Base-by-base conservation (phyloP, 2,329 filamentous ascomycete genomes). In the Ceratocystis alfenasii region DNA sequence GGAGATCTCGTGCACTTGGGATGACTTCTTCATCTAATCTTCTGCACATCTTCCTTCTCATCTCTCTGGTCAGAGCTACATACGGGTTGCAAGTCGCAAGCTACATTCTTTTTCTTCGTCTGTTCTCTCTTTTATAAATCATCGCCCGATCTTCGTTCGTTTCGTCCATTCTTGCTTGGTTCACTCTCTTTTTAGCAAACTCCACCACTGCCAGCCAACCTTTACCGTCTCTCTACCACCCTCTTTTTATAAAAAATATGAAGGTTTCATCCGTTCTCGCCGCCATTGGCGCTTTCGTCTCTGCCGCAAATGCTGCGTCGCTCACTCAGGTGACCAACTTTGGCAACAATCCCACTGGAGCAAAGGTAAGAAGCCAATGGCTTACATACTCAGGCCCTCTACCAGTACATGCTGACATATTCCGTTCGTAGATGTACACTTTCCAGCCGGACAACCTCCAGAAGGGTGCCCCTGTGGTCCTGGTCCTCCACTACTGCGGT, bases 401-500 rank as follows among this genome's bases (percentile, higher is more conserved):
- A 15, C 57, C 15, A 44, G 4, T 17, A 20, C 30, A 22, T 45
- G 30, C 10, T 60, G 28, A 60, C 55, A n/a, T 6, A 7, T 22
- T 50, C 10, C 8, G 3, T 8, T 45, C 33, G 44, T 3, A 69
- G 64, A 72, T 73, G 71, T 72, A 68, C 68, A 70, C 70, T 30
- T 73, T 72, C 61, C 72, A 74, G 22, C 76, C 78, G 5, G 71
- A 72, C 65, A 73, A 70, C 8, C 67, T 78, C 6, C 73, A 73
- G 1, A 62, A 70, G 1, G 78, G 74, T 8, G 80, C 81, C 0
- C 74, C 77, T 20, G 73, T 83, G 65, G 74, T 83, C 28, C 77
- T 83, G 8, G 81, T 78, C 12, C 75, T 81, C 68, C 79, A 84
- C 74, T 83, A 79, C 74, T 85, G 82, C 75, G 73, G 74, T 2